Percentiles rank a stretch among this genome's conserved stretches.
Evolutionary conservation across 345 rosid genomes (phyloP).

Genomic region (Psidium friedrichsthalianum): DNA sequence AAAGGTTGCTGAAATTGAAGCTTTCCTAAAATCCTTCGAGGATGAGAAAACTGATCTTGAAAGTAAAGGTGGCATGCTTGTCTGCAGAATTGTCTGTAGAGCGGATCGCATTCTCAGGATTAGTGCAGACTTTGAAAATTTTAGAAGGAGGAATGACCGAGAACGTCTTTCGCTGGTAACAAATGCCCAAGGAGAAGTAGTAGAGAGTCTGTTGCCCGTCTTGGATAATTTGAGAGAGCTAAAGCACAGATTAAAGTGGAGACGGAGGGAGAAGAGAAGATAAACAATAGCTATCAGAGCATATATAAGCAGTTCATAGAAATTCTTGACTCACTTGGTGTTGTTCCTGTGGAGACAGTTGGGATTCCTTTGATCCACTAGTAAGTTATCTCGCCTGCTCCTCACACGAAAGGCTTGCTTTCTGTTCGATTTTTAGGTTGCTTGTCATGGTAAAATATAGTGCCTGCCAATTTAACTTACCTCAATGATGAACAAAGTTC

Average conservation of each 20-base stretch:
- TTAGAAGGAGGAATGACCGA: slow-evolving; percentile 84
- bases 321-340: slow-evolving; percentile 66
- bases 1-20: slow-evolving; percentile 56
- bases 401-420: not conserved
- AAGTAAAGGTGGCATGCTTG: slow-evolving; percentile 43
- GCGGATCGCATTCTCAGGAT: slow-evolving; percentile 73
- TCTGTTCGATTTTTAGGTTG: not conserved
- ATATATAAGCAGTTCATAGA: slow-evolving; percentile 86
- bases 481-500: not conserved
- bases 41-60: slow-evolving; percentile 49
- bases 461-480: not conserved
- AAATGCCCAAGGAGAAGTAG: slow-evolving; percentile 90
- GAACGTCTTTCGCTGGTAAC: slow-evolving; percentile 73
- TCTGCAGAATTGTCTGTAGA: slow-evolving; percentile 54
- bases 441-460: not conserved
- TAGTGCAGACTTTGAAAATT: slow-evolving; percentile 93
- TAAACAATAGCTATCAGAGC: slow-evolving; percentile 83
- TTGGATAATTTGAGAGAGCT: slow-evolving; percentile 95
- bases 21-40: slow-evolving; percentile 53
- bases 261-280: slow-evolving; percentile 86
- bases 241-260: slow-evolving; percentile 74
- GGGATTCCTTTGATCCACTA: slow-evolving; percentile 87
- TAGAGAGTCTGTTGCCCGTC: slow-evolving; percentile 68
- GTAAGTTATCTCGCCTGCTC: slow-evolving; percentile 34
- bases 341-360: slow-evolving; percentile 68